phyloP scores from a whole-genome alignment of 306 rosid species.

The Cajanus cajan region DNA sequence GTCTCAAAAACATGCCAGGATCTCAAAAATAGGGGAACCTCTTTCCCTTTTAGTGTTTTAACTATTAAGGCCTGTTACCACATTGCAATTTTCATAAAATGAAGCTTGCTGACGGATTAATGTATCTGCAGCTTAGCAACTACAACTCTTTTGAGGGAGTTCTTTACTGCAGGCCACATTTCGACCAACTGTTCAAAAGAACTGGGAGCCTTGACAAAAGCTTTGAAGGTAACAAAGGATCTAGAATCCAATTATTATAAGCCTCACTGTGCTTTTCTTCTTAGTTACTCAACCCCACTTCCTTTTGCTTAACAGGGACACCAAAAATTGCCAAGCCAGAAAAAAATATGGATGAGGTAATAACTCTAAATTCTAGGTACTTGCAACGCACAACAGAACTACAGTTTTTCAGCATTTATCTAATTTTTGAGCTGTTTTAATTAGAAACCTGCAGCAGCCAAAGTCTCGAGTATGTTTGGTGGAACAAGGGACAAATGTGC shows the following conservation, averaged over 20 bases:
- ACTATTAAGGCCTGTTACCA: neutral
- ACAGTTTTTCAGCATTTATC: constrained; percentile 8
- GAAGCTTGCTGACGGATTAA: constrained; percentile 28
- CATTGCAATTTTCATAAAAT: neutral
- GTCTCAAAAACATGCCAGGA: neutral
- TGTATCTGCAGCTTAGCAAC: constrained; percentile 84
- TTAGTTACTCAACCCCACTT: constrained; percentile 14
- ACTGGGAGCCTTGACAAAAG: constrained; percentile 99
- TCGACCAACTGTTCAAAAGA: constrained; percentile 92
- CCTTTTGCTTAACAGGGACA: constrained; percentile 58
- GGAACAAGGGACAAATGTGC: constrained; percentile 97
- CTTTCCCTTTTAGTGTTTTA: neutral
- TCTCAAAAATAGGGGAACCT: neutral
- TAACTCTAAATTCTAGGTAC: neutral
- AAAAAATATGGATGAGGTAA: constrained; percentile 74
- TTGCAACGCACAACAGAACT: constrained; percentile 8
- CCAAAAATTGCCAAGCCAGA: constrained; percentile 92
- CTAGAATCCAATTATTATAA: constrained; percentile 5
- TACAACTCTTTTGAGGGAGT: constrained; percentile 99
- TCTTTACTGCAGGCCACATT: constrained; percentile 93
- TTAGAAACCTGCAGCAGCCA: constrained; percentile 74
- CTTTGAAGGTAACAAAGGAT: constrained; percentile 71
- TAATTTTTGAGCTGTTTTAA: constrained; percentile 24
- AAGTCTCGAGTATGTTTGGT: constrained; percentile 78
- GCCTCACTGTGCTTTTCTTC: neutral